Evolutionary conservation across 2,329 filamentous ascomycete genomes (phyloP), one percentile per base, ranked within the genome.

Genomic region (Metarhizium humberi): DNA sequence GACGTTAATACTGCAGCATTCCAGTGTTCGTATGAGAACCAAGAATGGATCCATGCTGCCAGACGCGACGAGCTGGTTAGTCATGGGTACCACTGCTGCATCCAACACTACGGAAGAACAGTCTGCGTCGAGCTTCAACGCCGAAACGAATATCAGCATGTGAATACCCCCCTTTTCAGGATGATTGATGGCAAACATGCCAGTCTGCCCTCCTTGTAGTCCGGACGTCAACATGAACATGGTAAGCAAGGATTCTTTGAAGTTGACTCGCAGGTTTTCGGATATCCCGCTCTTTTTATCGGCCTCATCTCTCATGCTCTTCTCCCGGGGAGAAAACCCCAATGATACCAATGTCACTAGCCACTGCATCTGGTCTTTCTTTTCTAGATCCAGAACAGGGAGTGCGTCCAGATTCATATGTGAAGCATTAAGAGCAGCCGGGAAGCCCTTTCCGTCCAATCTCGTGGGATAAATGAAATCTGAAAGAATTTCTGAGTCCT

Each of bases 191-290:
- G 70, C 67, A 57, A 79, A 78, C 3, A 78, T 60, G 2, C 72
- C 71, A 0, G 73, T 75, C 55, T 75, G 71, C 0, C 68, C 69
- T 6, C 73, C 75, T 47, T 78, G 74, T 4, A 77, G 64, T 2
- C 77, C 76, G 0, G 75, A 70, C 3, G 70, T 62, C 29, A 75
- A 56, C 71, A 74, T 75, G 59, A 77, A 75, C 62, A 79, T 72
- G 38, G 71, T 72, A 56, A 75, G 74, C 11, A 79, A 53, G 0
- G 75, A 74, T 56, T 78, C 74, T 57, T 79, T 79, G 63, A 79
- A 74, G 60, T 76, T 74, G 52, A 75, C 61, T 0, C 75, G 69
- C 3, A 64, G 55, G 3, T 73, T 66, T 0, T 63, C 45, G 5
- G 66, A 57, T 16, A 69, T 60, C n/a, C 59, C 58, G 20, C 56